Conservation (phyloP, 2,329 filamentous ascomycete species). For the Curvularia spicifera region DNA sequence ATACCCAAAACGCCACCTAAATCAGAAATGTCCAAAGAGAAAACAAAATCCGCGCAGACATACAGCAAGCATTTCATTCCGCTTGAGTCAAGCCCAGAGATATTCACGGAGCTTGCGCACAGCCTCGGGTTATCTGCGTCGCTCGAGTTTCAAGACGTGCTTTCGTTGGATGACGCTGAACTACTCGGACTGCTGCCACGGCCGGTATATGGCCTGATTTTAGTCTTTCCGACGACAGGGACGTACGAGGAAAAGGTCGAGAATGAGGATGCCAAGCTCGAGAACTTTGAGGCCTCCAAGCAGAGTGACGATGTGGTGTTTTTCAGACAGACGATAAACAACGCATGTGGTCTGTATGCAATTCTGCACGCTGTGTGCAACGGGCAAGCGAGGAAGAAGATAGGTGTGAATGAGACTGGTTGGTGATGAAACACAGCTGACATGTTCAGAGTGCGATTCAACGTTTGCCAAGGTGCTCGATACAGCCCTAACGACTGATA, state of each 20-base stretch:
- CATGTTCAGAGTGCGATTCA: constrained; percentile 17
- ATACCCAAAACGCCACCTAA: not conserved
- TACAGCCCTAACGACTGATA: constrained; percentile 12
- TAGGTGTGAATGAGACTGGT: constrained; percentile 54
- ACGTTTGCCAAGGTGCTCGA: constrained; percentile 23
- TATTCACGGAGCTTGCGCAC: constrained; percentile 84
- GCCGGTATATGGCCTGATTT: constrained; percentile 82
- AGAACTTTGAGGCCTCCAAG: constrained; percentile 65
- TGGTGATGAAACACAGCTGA: not conserved
- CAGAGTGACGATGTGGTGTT: constrained; percentile 80
- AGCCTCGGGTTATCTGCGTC: constrained; percentile 76
- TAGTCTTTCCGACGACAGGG: constrained; percentile 83
- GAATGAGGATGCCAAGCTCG: constrained; percentile 68
- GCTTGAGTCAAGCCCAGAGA: constrained; percentile 77
- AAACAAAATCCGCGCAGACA: not conserved
- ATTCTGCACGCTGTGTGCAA: constrained; percentile 84
- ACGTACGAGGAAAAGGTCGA: constrained; percentile 78
- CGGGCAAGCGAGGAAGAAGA: constrained; percentile 69
- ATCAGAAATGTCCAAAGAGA: not conserved
- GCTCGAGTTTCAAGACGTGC: constrained; percentile 85
- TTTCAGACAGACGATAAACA: constrained; percentile 93
- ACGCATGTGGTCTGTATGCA: constrained; percentile 91
- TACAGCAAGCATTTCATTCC: constrained; percentile 39
- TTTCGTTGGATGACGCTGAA: constrained; percentile 80
- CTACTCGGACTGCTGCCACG: constrained; percentile 83